These are phyloP conservation scores for Chrysoporthe cubensis DNA, from an alignment of 2,329 filamentous ascomycete species.

Conservation along the genomic window DNA sequence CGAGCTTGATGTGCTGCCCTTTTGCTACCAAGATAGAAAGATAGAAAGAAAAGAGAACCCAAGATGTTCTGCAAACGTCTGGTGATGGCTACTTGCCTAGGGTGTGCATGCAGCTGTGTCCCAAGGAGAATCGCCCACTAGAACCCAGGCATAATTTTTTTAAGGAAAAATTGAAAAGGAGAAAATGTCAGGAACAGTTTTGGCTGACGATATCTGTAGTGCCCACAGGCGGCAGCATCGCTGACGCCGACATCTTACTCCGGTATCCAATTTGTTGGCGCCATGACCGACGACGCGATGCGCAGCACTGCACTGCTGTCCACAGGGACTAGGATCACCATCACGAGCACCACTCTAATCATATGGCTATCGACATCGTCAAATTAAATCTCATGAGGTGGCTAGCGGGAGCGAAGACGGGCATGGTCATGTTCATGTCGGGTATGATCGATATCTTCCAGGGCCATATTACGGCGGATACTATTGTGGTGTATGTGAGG, in stretches of 20 bases:
- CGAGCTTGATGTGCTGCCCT: background rate
- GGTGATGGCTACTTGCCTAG: background rate
- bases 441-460: conserved; percentile 49
- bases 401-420: conserved; percentile 43
- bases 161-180: background rate
- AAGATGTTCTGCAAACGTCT: background rate
- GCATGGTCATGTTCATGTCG: conserved; percentile 51
- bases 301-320: conserved; percentile 40
- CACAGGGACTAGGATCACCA: conserved; percentile 43
- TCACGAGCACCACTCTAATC: conserved; percentile 51
- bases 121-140: background rate
- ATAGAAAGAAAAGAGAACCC: background rate
- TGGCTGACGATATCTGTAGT: conserved; percentile 32
- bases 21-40: background rate
- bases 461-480: conserved; percentile 38
- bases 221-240: conserved; percentile 49
- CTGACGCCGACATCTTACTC: conserved; percentile 38
- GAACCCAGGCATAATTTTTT: too few relatives aligned
- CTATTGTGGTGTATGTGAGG: conserved; percentile 45
- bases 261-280: conserved; percentile 47
- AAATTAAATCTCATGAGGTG: conserved; percentile 45
- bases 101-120: background rate
- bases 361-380: conserved; percentile 48
- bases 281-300: conserved; percentile 43
- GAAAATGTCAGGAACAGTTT: background rate